phyloP scores from a whole-genome alignment of 2,329 filamentous ascomycete species.

The Celoporthe dispersa region DNA sequence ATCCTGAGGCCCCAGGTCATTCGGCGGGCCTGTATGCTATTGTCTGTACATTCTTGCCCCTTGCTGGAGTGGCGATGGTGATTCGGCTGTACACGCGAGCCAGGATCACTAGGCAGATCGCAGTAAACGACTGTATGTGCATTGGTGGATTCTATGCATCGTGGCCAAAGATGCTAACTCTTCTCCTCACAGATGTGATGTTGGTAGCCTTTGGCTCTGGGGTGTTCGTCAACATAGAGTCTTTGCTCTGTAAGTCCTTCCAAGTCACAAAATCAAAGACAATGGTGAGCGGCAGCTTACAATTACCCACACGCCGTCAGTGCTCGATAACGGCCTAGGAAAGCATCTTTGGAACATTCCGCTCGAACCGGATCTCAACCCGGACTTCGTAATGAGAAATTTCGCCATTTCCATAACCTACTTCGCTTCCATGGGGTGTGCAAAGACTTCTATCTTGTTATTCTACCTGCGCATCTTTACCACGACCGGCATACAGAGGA shows the following conservation, averaged over 20 bases:
- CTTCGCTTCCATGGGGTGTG: not conserved
- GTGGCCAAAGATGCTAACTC: not conserved
- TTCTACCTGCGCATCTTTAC: not conserved
- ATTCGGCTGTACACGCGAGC: slow-evolving; percentile 4
- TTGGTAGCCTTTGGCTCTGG: not conserved
- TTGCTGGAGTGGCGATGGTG: not conserved
- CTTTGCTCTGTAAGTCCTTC: not conserved
- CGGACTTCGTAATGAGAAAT: not conserved
- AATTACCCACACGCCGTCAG: not conserved
- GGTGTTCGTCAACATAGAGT: not conserved
- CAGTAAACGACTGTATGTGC: slow-evolving; percentile 1
- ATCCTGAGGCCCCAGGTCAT: not conserved
- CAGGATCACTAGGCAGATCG: not conserved
- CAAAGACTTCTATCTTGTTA: not conserved
- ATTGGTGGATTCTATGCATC: not conserved
- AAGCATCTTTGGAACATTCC: not conserved
- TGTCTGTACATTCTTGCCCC: not conserved
- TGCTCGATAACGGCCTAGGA: not conserved
- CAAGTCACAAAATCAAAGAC: not conserved
- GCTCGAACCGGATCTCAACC: not conserved
- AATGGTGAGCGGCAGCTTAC: not conserved
- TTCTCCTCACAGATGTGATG: not conserved
- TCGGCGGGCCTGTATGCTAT: not conserved
- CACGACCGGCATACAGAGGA: slow-evolving; percentile 1
- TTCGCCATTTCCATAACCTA: not conserved